Evolutionary conservation across 2,329 filamentous ascomycete species (phyloP).

Genomic region (Myrmaecium sp.): DNA sequence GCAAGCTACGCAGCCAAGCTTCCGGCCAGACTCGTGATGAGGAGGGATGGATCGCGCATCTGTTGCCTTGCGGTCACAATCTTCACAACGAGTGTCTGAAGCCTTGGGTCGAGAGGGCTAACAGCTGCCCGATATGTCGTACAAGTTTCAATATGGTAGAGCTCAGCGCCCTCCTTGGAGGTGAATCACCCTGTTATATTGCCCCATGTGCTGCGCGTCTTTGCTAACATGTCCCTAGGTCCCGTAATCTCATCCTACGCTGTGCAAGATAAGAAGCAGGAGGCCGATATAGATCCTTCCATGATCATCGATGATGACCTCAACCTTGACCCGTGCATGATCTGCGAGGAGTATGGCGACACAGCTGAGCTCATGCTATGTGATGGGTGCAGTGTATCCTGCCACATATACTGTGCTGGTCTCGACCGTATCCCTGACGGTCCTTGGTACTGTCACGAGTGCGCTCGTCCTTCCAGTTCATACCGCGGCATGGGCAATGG

Average conservation of each 20-base stretch:
- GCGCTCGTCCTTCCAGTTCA: no score
- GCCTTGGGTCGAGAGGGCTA: constrained; percentile 90
- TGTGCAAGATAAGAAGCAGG: constrained; percentile 74
- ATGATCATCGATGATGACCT: constrained; percentile 60
- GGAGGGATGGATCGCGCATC: constrained; percentile 40
- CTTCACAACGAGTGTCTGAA: constrained; percentile 85
- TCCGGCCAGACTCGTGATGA: constrained; percentile 18
- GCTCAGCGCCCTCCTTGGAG: constrained; percentile 62
- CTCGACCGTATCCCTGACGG: constrained; percentile 60
- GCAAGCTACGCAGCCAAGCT: constrained; percentile 4
- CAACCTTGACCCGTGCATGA: constrained; percentile 52
- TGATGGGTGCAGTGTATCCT: constrained; percentile 76
- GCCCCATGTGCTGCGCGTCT: no score
- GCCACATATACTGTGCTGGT: constrained; percentile 83
- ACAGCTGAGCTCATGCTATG: constrained; percentile 78
- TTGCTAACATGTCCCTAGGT: constrained; percentile 23
- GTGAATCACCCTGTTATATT: no score
- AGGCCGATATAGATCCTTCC: constrained; percentile 72
- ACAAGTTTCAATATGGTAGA: constrained; percentile 81
- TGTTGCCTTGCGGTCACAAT: constrained; percentile 70
- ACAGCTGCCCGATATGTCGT: constrained; percentile 94
- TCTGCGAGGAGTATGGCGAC: constrained; percentile 67
- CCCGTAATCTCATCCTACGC: constrained; percentile 40
- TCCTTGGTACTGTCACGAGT: constrained; percentile 85
- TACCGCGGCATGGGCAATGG: constrained; percentile 25